phyloP scores from a whole-genome alignment of 192 early-diverging fungal genomes.

The Backusella mclennaniae region DNA sequence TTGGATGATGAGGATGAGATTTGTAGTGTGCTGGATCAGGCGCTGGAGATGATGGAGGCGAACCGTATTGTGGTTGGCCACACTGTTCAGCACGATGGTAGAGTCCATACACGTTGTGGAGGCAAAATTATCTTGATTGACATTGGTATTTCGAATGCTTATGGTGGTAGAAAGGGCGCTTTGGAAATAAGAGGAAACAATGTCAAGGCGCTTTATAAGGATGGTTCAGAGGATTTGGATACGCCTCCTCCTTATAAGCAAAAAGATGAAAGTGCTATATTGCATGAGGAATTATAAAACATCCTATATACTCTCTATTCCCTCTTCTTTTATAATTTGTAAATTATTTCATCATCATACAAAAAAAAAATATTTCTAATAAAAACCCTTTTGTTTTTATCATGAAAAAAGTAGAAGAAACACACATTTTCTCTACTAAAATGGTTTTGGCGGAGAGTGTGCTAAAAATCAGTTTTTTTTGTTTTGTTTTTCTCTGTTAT shows the following conservation, averaged over 20 bases:
- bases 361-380: too few relatives aligned
- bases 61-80: conserved; percentile 73
- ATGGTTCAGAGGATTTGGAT: neutral
- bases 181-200: conserved; percentile 67
- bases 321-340: neutral
- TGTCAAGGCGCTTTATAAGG: conserved; percentile 51
- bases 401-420: too few relatives aligned
- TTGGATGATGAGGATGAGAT: conserved; percentile 43
- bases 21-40: conserved; percentile 44
- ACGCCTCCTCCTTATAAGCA: neutral
- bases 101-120: conserved; percentile 61
- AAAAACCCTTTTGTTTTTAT: neutral
- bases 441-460: too few relatives aligned
- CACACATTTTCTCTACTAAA: too few relatives aligned
- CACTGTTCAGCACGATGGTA: conserved; percentile 55
- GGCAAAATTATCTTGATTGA: conserved; percentile 66
- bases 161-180: conserved; percentile 68
- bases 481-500: too few relatives aligned
- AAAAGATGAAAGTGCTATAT: neutral
- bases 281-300: conserved; percentile 3
- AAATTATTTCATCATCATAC: neutral
- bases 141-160: conserved; percentile 66
- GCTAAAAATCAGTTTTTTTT: too few relatives aligned
- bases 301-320: neutral
- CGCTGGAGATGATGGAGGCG: conserved; percentile 50